These are phyloP conservation scores for Calonectria pauciramosa DNA, from an alignment of 2,329 filamentous ascomycete species.

Conservation along the genomic window DNA sequence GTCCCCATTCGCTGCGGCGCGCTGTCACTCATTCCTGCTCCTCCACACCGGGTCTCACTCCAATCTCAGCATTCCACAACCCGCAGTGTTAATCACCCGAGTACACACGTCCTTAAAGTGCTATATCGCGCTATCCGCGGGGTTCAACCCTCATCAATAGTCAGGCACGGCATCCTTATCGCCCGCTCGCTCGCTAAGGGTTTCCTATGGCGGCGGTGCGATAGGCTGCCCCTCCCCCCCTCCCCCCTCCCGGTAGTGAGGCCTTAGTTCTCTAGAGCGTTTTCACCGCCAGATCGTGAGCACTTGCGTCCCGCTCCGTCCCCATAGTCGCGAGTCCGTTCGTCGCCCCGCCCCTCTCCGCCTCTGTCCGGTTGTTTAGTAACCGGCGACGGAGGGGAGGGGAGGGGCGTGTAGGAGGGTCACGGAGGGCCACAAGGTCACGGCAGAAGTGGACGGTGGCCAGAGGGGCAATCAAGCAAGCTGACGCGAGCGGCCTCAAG, in stretches of 20 bases:
- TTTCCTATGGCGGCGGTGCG: constrained; percentile 4
- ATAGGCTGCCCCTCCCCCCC: background rate
- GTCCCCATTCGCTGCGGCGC: background rate
- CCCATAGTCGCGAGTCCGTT: constrained; percentile 18
- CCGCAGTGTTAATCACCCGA: constrained; percentile 12
- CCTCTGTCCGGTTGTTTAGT: constrained; percentile 2
- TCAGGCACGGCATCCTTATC: constrained; percentile 6
- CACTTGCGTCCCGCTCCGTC: constrained; percentile 24
- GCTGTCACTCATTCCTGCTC: background rate
- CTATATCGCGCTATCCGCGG: constrained; percentile 18
- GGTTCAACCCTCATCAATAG: background rate
- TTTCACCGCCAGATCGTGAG: constrained; percentile 27
- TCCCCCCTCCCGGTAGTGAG: background rate
- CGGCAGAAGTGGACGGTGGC: background rate
- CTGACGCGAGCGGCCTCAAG: background rate
- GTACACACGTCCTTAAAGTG: background rate
- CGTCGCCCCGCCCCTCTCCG: constrained; percentile 15
- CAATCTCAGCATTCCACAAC: constrained; percentile 22
- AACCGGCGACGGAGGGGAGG: background rate
- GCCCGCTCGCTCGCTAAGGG: background rate
- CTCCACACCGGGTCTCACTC: constrained; percentile 16
- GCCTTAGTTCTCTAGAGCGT: background rate
- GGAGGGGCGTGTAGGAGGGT: background rate
- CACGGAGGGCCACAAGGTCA: background rate
- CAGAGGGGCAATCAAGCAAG: background rate